These are phyloP conservation scores for Scleroderma citrinum DNA, from an alignment of 768 basidiomycete genomes.

Conservation along the genomic window DNA sequence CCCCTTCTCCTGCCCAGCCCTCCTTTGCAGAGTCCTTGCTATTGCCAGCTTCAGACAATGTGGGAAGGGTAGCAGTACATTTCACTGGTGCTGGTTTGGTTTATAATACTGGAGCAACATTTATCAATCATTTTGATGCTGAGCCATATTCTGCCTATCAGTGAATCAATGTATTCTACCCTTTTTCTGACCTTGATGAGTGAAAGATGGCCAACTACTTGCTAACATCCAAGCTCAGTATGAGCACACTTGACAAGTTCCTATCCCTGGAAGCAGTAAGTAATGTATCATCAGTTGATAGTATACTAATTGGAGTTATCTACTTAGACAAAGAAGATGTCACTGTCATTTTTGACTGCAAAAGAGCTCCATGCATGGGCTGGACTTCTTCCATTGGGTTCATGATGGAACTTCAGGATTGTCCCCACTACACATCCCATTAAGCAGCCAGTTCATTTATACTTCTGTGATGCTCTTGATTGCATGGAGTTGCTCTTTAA, in stretches of 20 bases:
- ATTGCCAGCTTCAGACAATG: not conserved
- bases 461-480: slow-evolving; percentile 24
- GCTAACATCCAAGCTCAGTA: slow-evolving; percentile 21
- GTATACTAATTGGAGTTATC: slow-evolving; percentile 8
- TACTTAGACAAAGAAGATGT: slow-evolving; percentile 13
- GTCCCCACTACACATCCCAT: slow-evolving; percentile 13
- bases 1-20: not conserved
- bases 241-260: slow-evolving; percentile 24
- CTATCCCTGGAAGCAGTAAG: slow-evolving; percentile 23
- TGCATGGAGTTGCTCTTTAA: slow-evolving; percentile 22
- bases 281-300: not conserved
- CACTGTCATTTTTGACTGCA: slow-evolving; percentile 22
- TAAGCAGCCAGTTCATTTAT: slow-evolving; percentile 18
- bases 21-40: not conserved
- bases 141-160: slow-evolving; percentile 18
- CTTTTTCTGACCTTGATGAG: slow-evolving; percentile 25
- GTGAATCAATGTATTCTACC: slow-evolving; percentile 24
- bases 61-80: not conserved
- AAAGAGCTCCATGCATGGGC: slow-evolving; percentile 21
- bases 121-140: slow-evolving; percentile 22
- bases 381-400: slow-evolving; percentile 24
- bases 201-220: slow-evolving; percentile 31
- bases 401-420: slow-evolving; percentile 17
- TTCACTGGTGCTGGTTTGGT: not conserved
- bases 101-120: slow-evolving; percentile 4